These are phyloP conservation scores for Harringtonia lauricola DNA, from an alignment of 2,329 filamentous ascomycete genomes.

Conservation along the genomic window DNA sequence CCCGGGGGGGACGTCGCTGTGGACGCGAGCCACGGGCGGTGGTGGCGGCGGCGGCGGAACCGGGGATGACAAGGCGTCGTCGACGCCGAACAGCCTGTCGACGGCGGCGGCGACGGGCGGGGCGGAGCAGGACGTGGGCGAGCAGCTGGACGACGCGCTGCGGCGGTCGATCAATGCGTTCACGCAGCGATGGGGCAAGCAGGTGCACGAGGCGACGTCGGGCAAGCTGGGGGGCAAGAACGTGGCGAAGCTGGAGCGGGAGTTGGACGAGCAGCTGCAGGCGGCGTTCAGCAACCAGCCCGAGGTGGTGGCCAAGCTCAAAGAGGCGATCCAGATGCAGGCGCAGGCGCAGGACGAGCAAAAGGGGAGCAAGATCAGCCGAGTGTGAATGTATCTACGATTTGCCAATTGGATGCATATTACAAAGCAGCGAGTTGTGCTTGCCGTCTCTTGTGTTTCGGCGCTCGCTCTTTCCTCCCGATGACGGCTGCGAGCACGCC, in stretches of 20 bases:
- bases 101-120: conserved; percentile 21
- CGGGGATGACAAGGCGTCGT: neutral
- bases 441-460: no score
- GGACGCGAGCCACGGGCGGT: conserved; percentile 21
- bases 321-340: conserved; percentile 49
- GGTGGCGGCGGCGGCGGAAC: neutral
- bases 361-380: conserved; percentile 10
- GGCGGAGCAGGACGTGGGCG: conserved; percentile 44
- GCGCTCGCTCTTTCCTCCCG: no score
- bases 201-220: conserved; percentile 37
- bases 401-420: neutral
- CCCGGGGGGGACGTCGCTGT: conserved; percentile 37
- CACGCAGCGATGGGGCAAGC: conserved; percentile 45
- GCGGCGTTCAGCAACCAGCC: conserved; percentile 48
- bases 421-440: no score
- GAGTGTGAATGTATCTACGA: conserved; percentile 3
- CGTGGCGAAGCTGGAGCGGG: conserved; percentile 40
- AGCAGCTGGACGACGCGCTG: conserved; percentile 52
- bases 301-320: conserved; percentile 47
- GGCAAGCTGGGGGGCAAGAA: conserved; percentile 37
- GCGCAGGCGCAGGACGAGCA: conserved; percentile 38
- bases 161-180: conserved; percentile 53
- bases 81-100: conserved; percentile 5
- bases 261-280: conserved; percentile 44
- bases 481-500: neutral